Percentiles rank a stretch among this genome's conserved stretches.
Conservation (phyloP, 805 yeast genomes). For the Kodamaea restingae region DNA sequence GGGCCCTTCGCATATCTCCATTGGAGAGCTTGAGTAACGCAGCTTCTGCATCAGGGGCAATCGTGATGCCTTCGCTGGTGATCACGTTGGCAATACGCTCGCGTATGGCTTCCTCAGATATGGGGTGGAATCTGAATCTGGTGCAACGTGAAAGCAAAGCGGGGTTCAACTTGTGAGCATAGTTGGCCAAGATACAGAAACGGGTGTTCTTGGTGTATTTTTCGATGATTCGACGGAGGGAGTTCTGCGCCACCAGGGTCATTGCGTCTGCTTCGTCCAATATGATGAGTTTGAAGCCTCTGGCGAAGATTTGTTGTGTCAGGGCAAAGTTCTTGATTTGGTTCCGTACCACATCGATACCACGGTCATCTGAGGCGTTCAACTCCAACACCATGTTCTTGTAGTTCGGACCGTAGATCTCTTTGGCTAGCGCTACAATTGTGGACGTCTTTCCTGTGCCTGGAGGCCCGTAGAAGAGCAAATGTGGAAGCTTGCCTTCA, state of each 20-base stretch:
- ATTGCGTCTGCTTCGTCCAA: slow-evolving; percentile 95
- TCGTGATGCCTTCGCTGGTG: slow-evolving; percentile 57
- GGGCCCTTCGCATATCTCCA: slow-evolving; percentile 95
- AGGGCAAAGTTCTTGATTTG: slow-evolving; percentile 96
- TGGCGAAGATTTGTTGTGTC: slow-evolving; percentile 86
- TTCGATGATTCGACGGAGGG: slow-evolving; percentile 79
- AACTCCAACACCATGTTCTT: slow-evolving; percentile 88
- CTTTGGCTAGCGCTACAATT: slow-evolving; percentile 80
- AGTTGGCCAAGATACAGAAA: slow-evolving; percentile 92
- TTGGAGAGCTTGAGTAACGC: slow-evolving; percentile 70
- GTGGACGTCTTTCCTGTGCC: slow-evolving; percentile 94
- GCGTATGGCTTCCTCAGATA: slow-evolving; percentile 61
- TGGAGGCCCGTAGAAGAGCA: slow-evolving; percentile 92
- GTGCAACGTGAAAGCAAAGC: slow-evolving; percentile 94
- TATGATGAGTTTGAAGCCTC: slow-evolving; percentile 85
- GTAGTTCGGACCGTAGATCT: slow-evolving; percentile 77
- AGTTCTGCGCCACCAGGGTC: slow-evolving; percentile 84
- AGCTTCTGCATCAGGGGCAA: slow-evolving; percentile 54
- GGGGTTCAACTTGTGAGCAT: slow-evolving; percentile 92
- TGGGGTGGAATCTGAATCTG: slow-evolving; percentile 86
- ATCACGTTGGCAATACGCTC: slow-evolving; percentile 68
- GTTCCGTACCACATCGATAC: slow-evolving; percentile 96
- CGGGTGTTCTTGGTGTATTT: slow-evolving; percentile 93
- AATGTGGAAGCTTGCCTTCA: slow-evolving; percentile 82
- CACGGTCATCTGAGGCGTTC: slow-evolving; percentile 96